A percentile compares a stretch with the other conserved stretches of the same genome.
phyloP scores from a whole-genome alignment of 306 rosid genomes.

The Bauhinia variegata region DNA sequence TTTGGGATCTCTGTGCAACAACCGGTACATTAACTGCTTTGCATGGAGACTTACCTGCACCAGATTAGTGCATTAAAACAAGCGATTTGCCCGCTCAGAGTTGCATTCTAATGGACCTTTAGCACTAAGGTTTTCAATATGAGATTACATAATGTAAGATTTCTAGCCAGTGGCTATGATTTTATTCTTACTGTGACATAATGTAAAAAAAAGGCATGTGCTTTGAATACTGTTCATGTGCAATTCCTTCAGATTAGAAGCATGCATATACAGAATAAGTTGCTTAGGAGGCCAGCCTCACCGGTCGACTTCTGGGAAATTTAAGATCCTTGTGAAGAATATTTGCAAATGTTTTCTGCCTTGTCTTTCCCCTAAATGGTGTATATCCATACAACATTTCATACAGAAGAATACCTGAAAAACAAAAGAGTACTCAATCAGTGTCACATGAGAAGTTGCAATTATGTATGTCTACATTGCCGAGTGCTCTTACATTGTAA shows the following conservation, averaged over 20 bases:
- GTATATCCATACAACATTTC: conserved; percentile 95
- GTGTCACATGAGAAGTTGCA: not conserved
- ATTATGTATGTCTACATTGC: not conserved
- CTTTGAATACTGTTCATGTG: not conserved
- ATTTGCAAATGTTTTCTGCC: conserved; percentile 89
- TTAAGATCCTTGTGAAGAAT: conserved; percentile 96
- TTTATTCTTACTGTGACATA: not conserved
- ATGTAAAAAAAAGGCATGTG: conserved; percentile 1
- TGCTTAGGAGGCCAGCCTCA: conserved; percentile 36
- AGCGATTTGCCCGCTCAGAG: not conserved
- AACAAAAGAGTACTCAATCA: conserved; percentile 13
- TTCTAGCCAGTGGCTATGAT: not conserved
- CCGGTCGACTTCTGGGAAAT: conserved; percentile 80
- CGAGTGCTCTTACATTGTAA: not conserved
- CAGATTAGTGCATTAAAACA: conserved; percentile 23
- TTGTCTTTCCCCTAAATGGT: conserved; percentile 90
- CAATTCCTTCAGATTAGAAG: not conserved
- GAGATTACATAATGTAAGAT: not conserved
- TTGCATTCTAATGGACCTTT: not conserved
- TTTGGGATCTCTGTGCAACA: conserved; percentile 83
- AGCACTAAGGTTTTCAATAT: too few relatives aligned
- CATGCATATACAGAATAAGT: not conserved
- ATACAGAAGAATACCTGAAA: conserved; percentile 75
- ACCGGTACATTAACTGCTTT: conserved; percentile 75
- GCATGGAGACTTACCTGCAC: conserved; percentile 79